phyloP scores from a whole-genome alignment of 2,329 filamentous ascomycete genomes.

The Graphilbum ipis-grandicollis region DNA sequence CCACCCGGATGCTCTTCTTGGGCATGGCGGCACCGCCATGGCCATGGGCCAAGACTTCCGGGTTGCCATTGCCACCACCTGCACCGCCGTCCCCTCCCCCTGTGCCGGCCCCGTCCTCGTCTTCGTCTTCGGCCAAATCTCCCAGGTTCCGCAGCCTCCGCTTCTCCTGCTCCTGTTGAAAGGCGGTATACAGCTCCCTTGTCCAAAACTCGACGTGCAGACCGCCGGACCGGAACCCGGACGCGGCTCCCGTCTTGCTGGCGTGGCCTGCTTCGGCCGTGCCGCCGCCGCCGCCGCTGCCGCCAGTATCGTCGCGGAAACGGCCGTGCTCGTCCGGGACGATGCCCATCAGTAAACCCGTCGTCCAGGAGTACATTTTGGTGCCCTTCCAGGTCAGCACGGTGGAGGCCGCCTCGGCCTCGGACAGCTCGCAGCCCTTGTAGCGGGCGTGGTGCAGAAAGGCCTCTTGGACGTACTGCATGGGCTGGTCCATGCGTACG shows the following conservation, averaged over 20 bases:
- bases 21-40: too few species aligned
- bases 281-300: constrained; percentile 20
- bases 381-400: constrained; percentile 64
- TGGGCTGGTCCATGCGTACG: constrained; percentile 47
- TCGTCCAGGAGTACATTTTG: constrained; percentile 59
- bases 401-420: constrained; percentile 22
- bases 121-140: constrained; percentile 18
- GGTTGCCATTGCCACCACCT: too few species aligned
- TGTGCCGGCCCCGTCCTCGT: constrained; percentile 10
- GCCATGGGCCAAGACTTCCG: too few species aligned
- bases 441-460: constrained; percentile 52
- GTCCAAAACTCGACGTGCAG: constrained; percentile 71
- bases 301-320: constrained; percentile 16
- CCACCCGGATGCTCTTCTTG: constrained; percentile 30
- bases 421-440: constrained; percentile 18
- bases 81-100: too few species aligned
- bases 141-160: constrained; percentile 25
- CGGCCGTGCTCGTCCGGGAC: constrained; percentile 23
- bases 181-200: constrained; percentile 35
- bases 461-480: constrained; percentile 47
- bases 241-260: too few species aligned
- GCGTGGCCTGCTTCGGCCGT: too few species aligned
- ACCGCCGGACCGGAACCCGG: constrained; percentile 29
- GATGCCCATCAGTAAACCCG: constrained; percentile 51
- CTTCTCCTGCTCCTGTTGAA: constrained; percentile 30